Conservation (phyloP, 768 basidiomycete genomes). For the Leccinum rimulosum region DNA sequence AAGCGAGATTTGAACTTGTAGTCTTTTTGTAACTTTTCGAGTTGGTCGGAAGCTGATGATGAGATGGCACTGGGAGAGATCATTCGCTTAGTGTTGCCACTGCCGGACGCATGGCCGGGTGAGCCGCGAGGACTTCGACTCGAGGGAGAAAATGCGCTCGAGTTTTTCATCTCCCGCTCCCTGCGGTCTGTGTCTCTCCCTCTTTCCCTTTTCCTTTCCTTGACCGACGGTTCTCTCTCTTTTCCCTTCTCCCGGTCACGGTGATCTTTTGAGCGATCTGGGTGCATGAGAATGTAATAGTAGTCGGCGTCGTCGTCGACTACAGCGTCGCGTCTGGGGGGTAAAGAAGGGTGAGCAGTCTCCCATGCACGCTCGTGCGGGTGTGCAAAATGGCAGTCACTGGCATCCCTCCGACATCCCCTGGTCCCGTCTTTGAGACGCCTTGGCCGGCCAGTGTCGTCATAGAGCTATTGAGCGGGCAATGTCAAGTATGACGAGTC, state of each 20-base stretch:
- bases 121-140: constrained; percentile 17
- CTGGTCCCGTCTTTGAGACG: constrained; percentile 16
- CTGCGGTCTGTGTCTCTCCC: neutral
- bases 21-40: constrained; percentile 23
- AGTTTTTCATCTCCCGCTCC: constrained; percentile 7
- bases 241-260: constrained; percentile 15
- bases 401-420: constrained; percentile 24
- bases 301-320: constrained; percentile 23
- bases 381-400: constrained; percentile 29
- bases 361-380: constrained; percentile 35
- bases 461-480: constrained; percentile 21
- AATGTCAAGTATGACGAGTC: constrained; percentile 5
- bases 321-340: constrained; percentile 21
- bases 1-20: neutral
- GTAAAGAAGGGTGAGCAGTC: constrained; percentile 25
- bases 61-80: constrained; percentile 27
- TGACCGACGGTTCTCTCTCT: neutral
- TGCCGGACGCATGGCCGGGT: constrained; percentile 11
- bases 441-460: constrained; percentile 28
- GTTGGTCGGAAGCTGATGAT: constrained; percentile 22
- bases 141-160: constrained; percentile 9
- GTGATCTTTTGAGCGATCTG: constrained; percentile 9
- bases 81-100: constrained; percentile 9
- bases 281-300: constrained; percentile 15
- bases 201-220: neutral